These are phyloP conservation scores for Fusarium sp. DNA, from an alignment of 2,329 filamentous ascomycete genomes.

Conservation along the genomic window DNA sequence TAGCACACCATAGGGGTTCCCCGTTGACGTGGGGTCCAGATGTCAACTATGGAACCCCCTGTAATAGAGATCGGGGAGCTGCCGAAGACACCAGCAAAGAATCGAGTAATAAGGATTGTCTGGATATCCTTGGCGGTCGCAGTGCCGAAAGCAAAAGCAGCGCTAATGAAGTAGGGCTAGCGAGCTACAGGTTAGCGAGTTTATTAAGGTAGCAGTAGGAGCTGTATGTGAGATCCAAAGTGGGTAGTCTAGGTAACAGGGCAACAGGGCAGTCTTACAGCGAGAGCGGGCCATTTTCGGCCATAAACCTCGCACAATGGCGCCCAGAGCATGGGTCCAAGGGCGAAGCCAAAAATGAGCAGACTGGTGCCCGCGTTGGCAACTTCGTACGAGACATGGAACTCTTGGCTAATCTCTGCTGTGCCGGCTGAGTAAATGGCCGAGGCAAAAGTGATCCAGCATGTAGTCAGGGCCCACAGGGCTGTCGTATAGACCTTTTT, in stretches of 20 bases:
- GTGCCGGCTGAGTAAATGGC: slow-evolving; percentile 21
- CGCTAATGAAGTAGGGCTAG: slow-evolving; percentile 1
- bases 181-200: neutral
- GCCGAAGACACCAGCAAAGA: slow-evolving; percentile 2
- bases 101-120: neutral
- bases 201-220: neutral
- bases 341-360: slow-evolving; percentile 56
- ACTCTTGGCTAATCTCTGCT: slow-evolving; percentile 11
- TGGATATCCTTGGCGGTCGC: slow-evolving; percentile 5
- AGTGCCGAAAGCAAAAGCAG: slow-evolving; percentile 7
- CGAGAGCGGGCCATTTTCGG: slow-evolving; percentile 51
- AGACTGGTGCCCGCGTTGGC: slow-evolving; percentile 20
- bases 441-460: slow-evolving; percentile 3
- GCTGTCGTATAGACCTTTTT: slow-evolving; percentile 2
- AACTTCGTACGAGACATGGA: slow-evolving; percentile 10
- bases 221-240: neutral
- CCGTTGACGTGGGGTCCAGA: slow-evolving; percentile 1
- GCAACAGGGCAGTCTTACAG: neutral
- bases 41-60: neutral
- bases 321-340: slow-evolving; percentile 79
- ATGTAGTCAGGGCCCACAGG: neutral
- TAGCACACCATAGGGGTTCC: slow-evolving; percentile 3
- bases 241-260: too few relatives aligned
- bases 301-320: slow-evolving; percentile 79
- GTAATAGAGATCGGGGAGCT: slow-evolving; percentile 8